Conservation (phyloP, 768 basidiomycete species). For the Pulveroboletus ravenelii region DNA sequence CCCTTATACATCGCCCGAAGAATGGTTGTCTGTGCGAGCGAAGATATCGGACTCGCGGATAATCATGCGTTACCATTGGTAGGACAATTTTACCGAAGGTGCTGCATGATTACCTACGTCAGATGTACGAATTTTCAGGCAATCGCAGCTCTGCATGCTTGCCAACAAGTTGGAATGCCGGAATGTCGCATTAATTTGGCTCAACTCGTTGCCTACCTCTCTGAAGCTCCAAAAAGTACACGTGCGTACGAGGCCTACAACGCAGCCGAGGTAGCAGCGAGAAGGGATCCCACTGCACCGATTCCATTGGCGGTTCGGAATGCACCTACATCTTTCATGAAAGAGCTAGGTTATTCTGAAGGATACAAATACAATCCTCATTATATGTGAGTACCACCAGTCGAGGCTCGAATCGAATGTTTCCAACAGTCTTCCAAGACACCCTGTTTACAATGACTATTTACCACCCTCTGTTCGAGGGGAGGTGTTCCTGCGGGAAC, state of each 20-base stretch:
- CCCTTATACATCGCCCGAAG: conserved; percentile 71
- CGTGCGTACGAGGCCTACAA: conserved; percentile 76
- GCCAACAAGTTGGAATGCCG: conserved; percentile 73
- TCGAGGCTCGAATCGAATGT: not conserved
- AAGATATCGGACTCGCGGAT: conserved; percentile 83
- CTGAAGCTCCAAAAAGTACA: conserved; percentile 81
- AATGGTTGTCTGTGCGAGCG: conserved; percentile 76
- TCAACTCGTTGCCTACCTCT: conserved; percentile 71
- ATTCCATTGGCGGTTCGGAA: conserved; percentile 76
- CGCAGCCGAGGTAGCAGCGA: conserved; percentile 58
- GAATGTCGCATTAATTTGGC: conserved; percentile 77
- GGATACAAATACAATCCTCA: conserved; percentile 62
- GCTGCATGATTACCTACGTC: conserved; percentile 2
- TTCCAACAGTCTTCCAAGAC: conserved; percentile 32
- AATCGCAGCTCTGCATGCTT: conserved; percentile 57
- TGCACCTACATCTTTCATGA: conserved; percentile 70
- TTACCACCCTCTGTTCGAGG: conserved; percentile 47
- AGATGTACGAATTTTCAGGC: conserved; percentile 39
- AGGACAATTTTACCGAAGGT: conserved; percentile 13
- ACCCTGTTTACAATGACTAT: conserved; percentile 64
- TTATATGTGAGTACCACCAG: conserved; percentile 39
- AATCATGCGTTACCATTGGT: conserved; percentile 71
- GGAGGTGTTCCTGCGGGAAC: conserved; percentile 41
- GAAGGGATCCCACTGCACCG: conserved; percentile 44
- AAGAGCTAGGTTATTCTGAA: conserved; percentile 61